Evolutionary conservation across 805 yeast genomes (phyloP), one percentile per base, ranked within the genome.

Genomic region (Barnettozyma populi): DNA sequence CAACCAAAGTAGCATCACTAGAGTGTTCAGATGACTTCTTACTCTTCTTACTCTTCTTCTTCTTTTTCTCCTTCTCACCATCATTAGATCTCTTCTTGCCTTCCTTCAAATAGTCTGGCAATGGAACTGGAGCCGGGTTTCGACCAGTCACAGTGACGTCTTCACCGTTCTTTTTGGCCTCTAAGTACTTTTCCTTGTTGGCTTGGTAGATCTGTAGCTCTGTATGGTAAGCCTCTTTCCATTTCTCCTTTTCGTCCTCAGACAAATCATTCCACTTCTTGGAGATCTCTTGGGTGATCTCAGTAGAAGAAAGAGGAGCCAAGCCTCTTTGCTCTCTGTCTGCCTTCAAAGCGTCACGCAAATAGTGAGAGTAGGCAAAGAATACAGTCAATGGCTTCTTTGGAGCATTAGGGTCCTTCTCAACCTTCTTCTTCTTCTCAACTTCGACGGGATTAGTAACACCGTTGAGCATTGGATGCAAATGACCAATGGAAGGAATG

Each of bases 321-420:
- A 75, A 72, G 31, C 85, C 82, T 36, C 74, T 70, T 34, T 68
- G 68, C 47, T 70, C 75, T 61, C 95, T 78, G 52, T 86, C 90
- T 46, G 78, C 82, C 48, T 83, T 79, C 52, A 90, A 75, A 35
- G 75, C 70, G 52, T 84, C 85, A 60, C 96, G 82, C 54, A 81
- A 78, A 55, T 79, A 81, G 54, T 85, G 82, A 45, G 88, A 81
- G 67, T 81, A 92, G 37, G 82, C 76, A 66, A 92, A 86, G 71
- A 82, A 90, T 40, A 87, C 85, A 20, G 97, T 90, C 61, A 88
- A 73, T 14, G 99, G 98, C 61, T 90, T 90, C 74, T 87, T 89
- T 50, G 99, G 99, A 40, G 96, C 97, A 60, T 86, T 84, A 45
- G 97, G 97, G 67, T 92, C 98, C 57, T 77, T 79, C 68, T 79